These are phyloP conservation scores for Tetrapisispora pingtungensis DNA, from an alignment of 805 yeast genomes.

Conservation along the genomic window DNA sequence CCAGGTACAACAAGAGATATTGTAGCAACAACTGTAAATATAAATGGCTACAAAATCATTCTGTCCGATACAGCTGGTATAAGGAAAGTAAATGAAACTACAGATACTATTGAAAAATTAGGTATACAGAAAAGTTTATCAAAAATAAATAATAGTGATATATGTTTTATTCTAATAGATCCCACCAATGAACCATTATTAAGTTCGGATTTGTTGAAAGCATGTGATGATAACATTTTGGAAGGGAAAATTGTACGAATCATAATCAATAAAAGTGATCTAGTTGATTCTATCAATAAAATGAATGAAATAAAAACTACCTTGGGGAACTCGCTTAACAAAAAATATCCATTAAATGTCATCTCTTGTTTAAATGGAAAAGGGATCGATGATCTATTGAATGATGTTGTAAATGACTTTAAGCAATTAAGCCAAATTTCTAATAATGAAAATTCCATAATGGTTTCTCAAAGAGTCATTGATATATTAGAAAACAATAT, in stretches of 20 bases:
- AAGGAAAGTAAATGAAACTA: conserved; percentile 31
- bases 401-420: conserved; percentile 37
- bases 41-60: conserved; percentile 73
- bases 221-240: conserved; percentile 10
- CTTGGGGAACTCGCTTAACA: conserved; percentile 16
- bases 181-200: conserved; percentile 20
- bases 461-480: conserved; percentile 63
- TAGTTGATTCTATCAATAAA: conserved; percentile 22
- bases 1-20: conserved; percentile 94
- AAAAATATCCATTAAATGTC: conserved; percentile 18
- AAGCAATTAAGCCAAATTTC: conserved; percentile 36
- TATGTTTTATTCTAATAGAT: conserved; percentile 41
- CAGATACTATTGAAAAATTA: conserved; percentile 58
- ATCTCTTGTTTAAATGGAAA: conserved; percentile 52
- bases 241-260: conserved; percentile 26
- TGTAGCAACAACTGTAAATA: conserved; percentile 69
- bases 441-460: conserved; percentile 52
- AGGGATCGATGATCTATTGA: conserved; percentile 46
- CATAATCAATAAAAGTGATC: conserved; percentile 53
- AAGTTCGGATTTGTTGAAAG: conserved; percentile 29
- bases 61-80: conserved; percentile 93
- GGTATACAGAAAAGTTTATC: conserved; percentile 73
- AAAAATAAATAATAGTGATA: conserved; percentile 51
- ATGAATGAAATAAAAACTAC: conserved; percentile 14
- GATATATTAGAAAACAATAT: conserved; percentile 73